Evolutionary conservation across 2,329 filamentous ascomycete species (phyloP), one percentile per base, ranked within the genome.

Genomic region (Fusarium sp.): DNA sequence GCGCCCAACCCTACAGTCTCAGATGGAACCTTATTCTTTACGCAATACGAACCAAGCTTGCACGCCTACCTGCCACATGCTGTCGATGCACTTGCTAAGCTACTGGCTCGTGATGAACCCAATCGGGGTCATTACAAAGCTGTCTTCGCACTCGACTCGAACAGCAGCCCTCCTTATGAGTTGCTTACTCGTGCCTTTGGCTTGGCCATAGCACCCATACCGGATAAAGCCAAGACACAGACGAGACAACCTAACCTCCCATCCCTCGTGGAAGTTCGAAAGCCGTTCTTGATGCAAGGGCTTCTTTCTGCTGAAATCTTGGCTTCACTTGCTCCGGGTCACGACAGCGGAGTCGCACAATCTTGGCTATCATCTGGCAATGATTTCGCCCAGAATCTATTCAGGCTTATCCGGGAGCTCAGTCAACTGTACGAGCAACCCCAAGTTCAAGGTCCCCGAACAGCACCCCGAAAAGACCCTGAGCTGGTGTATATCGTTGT

Each of bases 31-130:
- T 85, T 97, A 45, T 92, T 92, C 78, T 98, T 98, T 81, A 87
- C 94, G 0, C 84, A 91, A 8, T 98, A 96, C 81, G 92, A 95
- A 62, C 94, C 96, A 0, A 86, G 89, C 15, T 84, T 95, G 36
- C 96, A 99, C 80, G 91, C 92, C 47, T 98, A 98, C 81, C 90
- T 98, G 2, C 95, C 96, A 7, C 91, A 94, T 42, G 96, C 96
- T 3, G 90, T 98, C 24, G 96, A 99, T 80, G 93, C 93, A 54
- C 85, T 98, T 32, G 96, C 96, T 5, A 98, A 98, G 82, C 86
- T 99, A 7, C 87, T 99, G 32, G 96, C 96, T 8, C 90, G 95
- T 58, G 96, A 98, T 80, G 96, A 98, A 76, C 96, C 96, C 0
- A 99, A 99, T 78, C 88, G 96, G 70, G 91, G 91, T 7, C 92